Percentiles rank a stretch among this genome's conserved stretches.
These are phyloP conservation scores for Fusarium falciforme DNA, from an alignment of 2,329 filamentous ascomycete species.

Conservation along the genomic window DNA sequence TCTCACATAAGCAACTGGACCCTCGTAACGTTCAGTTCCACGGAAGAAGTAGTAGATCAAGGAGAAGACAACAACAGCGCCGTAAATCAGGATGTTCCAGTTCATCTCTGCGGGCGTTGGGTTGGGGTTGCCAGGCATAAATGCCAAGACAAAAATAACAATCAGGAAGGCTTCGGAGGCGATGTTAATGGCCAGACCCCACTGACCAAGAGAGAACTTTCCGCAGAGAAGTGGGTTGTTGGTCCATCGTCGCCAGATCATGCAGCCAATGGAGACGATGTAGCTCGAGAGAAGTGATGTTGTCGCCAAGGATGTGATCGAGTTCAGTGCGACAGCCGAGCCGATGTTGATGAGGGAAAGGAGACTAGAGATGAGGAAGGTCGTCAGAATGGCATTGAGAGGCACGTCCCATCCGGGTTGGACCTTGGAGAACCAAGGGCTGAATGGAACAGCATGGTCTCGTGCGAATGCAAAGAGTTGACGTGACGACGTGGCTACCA, in stretches of 20 bases:
- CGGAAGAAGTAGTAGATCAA: slow-evolving; percentile 28
- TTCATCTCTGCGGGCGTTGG: slow-evolving; percentile 33
- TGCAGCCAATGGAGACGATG: slow-evolving; percentile 37
- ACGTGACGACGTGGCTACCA: slow-evolving; percentile 37
- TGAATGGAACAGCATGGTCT: slow-evolving; percentile 38
- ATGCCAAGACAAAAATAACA: slow-evolving; percentile 34
- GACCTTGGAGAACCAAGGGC: slow-evolving; percentile 35
- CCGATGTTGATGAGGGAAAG: slow-evolving; percentile 39
- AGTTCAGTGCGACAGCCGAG: slow-evolving; percentile 31
- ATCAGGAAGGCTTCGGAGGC: slow-evolving; percentile 31
- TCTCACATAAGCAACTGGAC: slow-evolving; percentile 32
- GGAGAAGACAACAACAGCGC: slow-evolving; percentile 7
- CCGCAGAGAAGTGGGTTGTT: slow-evolving; percentile 19
- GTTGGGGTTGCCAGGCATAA: slow-evolving; percentile 36
- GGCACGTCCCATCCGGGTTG: slow-evolving; percentile 31
- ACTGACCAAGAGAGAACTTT: slow-evolving; percentile 32
- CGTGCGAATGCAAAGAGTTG: slow-evolving; percentile 37
- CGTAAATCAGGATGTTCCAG: slow-evolving; percentile 37
- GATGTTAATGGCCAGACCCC: slow-evolving; percentile 34
- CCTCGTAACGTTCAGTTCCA: slow-evolving; percentile 31
- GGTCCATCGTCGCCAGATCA: slow-evolving; percentile 37
- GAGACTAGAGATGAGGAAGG: slow-evolving; percentile 32
- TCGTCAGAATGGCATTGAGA: slow-evolving; percentile 33
- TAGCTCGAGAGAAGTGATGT: slow-evolving; percentile 36
- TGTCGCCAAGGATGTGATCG: slow-evolving; percentile 33